phyloP scores from a whole-genome alignment of 2,329 filamentous ascomycete genomes.

The Colletotrichum graminicola region DNA sequence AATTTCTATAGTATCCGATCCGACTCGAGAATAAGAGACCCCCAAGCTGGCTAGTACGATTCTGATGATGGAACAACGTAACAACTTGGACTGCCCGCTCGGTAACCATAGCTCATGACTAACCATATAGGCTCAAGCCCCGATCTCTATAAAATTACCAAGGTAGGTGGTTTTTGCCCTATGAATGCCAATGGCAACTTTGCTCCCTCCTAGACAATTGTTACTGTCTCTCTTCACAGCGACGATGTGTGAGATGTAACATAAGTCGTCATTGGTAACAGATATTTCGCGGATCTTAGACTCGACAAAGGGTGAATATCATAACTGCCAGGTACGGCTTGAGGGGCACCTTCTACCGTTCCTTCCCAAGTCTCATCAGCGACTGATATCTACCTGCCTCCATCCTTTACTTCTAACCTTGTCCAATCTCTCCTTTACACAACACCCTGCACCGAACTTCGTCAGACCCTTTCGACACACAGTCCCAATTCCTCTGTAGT shows the following conservation, averaged over 20 bases:
- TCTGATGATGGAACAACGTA: not conserved
- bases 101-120: not conserved
- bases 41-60: not conserved
- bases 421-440: too few relatives aligned
- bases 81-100: too few relatives aligned
- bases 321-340: not conserved
- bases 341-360: not conserved
- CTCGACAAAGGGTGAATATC: not conserved
- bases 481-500: not conserved
- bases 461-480: too few relatives aligned
- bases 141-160: not conserved
- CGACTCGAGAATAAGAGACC: not conserved
- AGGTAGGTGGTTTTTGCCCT: not conserved
- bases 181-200: not conserved
- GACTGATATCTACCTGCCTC: not conserved
- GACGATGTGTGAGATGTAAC: not conserved
- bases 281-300: not conserved
- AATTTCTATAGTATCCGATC: too few relatives aligned
- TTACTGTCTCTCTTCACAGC: not conserved
- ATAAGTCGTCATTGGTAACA: not conserved
- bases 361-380: not conserved
- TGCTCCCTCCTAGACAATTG: not conserved
- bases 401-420: not conserved
- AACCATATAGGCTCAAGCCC: not conserved
- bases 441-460: not conserved